These are phyloP conservation scores for Yarrowia divulgata DNA, from an alignment of 805 yeast genomes.

Conservation along the genomic window DNA sequence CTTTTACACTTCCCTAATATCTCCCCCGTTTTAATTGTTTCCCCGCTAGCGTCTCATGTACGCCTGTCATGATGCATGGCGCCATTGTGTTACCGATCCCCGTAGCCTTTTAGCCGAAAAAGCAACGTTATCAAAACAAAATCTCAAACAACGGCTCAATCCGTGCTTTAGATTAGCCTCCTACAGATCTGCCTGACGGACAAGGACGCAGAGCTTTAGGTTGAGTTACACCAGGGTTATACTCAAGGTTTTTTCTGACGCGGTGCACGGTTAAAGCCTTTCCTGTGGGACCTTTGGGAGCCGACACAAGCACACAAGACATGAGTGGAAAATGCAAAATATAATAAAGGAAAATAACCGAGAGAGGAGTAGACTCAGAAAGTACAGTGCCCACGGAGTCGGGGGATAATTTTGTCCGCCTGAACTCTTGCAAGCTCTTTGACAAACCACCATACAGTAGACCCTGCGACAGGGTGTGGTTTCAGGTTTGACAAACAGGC, in stretches of 20 bases:
- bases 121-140: slow-evolving; percentile 27
- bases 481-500: slow-evolving; percentile 2
- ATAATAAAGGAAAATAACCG: slow-evolving; percentile 6
- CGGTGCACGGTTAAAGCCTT: not conserved
- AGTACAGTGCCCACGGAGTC: too few relatives aligned
- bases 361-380: not conserved
- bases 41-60: slow-evolving; percentile 5
- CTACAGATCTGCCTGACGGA: slow-evolving; percentile 2
- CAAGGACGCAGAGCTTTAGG: not conserved
- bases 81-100: slow-evolving; percentile 31
- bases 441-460: not conserved
- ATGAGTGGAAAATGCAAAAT: not conserved
- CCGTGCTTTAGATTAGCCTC: slow-evolving; percentile 2
- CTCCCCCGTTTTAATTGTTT: slow-evolving; percentile 3
- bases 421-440: not conserved
- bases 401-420: slow-evolving; percentile 7
- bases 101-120: slow-evolving; percentile 24
- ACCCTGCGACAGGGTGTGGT: slow-evolving; percentile 25
- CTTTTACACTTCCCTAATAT: not conserved
- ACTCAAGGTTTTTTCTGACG: not conserved
- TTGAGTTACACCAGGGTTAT: not conserved
- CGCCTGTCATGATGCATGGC: slow-evolving; percentile 25
- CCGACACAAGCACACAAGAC: not conserved
- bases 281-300: not conserved
- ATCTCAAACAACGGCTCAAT: slow-evolving; percentile 31